These are phyloP conservation scores for Obba rivulosa DNA, from an alignment of 768 basidiomycete species.

Conservation along the genomic window DNA sequence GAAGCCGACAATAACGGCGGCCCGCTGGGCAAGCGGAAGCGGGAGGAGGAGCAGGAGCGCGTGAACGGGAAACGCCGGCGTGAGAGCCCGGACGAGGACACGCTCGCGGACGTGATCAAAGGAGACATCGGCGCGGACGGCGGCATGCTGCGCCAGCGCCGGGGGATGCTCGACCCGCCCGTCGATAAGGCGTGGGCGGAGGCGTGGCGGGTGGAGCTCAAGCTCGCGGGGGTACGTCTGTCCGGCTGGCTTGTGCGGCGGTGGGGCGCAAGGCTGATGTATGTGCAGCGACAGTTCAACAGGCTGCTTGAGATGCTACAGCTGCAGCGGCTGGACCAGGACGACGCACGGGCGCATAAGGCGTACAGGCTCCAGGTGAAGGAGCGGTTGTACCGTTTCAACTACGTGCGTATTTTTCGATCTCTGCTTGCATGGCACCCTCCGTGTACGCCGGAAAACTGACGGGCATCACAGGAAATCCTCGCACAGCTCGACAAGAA, in stretches of 20 bases:
- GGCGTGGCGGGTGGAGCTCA: slow-evolving; percentile 74
- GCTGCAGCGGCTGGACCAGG: slow-evolving; percentile 60
- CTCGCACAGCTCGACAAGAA: slow-evolving; percentile 83
- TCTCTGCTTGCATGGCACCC: background rate
- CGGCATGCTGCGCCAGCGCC: background rate
- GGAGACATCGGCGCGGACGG: background rate
- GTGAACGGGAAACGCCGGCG: slow-evolving; percentile 30
- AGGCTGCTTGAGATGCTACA: slow-evolving; percentile 83
- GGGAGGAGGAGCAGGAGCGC: slow-evolving; percentile 33
- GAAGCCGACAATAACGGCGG: too few species aligned
- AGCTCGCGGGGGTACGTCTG: slow-evolving; percentile 84
- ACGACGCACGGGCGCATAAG: slow-evolving; percentile 46
- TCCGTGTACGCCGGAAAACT: background rate
- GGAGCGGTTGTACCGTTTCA: slow-evolving; percentile 91
- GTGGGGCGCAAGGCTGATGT: slow-evolving; percentile 3
- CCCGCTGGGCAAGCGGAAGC: slow-evolving; percentile 6
- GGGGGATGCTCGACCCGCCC: slow-evolving; percentile 72
- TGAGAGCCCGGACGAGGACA: background rate
- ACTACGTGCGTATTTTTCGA: slow-evolving; percentile 59
- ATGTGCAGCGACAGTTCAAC: slow-evolving; percentile 83
- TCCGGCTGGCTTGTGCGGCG: too few species aligned
- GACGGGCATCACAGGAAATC: slow-evolving; percentile 55
- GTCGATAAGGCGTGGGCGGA: slow-evolving; percentile 74
- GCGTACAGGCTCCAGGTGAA: slow-evolving; percentile 90
- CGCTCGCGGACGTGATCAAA: background rate